Evolutionary conservation across 2,329 filamentous ascomycete species (phyloP).

Genomic region (Xylariaceae sp.): DNA sequence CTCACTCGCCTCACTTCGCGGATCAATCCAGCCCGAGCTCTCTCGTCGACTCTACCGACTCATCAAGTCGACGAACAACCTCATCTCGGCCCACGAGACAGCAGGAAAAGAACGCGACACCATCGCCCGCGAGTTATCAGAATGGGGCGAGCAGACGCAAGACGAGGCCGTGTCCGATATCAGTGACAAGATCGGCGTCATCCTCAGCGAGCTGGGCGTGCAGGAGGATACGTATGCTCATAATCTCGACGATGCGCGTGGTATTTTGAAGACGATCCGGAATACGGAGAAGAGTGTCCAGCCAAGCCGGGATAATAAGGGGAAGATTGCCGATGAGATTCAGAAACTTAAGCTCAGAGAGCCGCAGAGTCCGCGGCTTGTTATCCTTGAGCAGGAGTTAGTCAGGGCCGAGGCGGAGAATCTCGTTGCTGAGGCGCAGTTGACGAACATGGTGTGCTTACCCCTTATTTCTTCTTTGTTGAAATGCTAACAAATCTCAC

Average conservation of each 20-base stretch:
- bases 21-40: constrained; percentile 78
- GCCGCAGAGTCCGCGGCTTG: constrained; percentile 73
- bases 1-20: constrained; percentile 79
- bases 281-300: constrained; percentile 96
- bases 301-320: constrained; percentile 80
- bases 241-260: constrained; percentile 78
- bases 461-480: neutral
- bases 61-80: constrained; percentile 91
- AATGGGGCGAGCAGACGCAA: constrained; percentile 89
- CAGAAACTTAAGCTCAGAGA: constrained; percentile 88
- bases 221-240: constrained; percentile 87
- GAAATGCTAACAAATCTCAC: constrained; percentile 4
- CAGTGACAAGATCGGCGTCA: constrained; percentile 89
- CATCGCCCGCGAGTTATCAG: constrained; percentile 85
- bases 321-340: constrained; percentile 89
- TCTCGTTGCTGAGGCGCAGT: constrained; percentile 89
- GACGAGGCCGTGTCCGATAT: constrained; percentile 86
- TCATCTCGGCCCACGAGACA: constrained; percentile 76
- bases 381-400: constrained; percentile 89
- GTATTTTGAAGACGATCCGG: constrained; percentile 80
- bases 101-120: constrained; percentile 78
- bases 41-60: constrained; percentile 84
- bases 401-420: constrained; percentile 94
- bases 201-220: constrained; percentile 87
- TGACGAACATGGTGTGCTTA: constrained; percentile 78